Conservation (phyloP, 2,329 filamentous ascomycete genomes). For the Thelonectria rubi region DNA sequence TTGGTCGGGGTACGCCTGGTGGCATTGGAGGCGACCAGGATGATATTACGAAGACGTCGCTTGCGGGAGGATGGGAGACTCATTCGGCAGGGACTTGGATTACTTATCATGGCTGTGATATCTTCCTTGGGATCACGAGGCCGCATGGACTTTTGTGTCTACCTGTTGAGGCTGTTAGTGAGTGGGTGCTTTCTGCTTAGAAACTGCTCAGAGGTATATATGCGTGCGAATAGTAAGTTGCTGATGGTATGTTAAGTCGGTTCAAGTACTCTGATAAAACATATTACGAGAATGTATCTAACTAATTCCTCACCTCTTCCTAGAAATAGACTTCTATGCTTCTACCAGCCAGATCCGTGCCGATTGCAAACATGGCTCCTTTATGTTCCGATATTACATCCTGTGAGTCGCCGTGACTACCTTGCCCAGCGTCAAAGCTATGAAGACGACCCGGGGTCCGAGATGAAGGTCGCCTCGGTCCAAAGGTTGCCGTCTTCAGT, state of each 20-base stretch:
- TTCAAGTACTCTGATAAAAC: neutral
- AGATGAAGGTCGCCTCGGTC: conserved; percentile 94
- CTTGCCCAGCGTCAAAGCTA: conserved; percentile 27
- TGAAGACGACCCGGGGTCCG: conserved; percentile 51
- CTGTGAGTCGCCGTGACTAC: neutral
- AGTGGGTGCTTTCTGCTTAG: too few species aligned
- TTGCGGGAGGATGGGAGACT: too few species aligned
- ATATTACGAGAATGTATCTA: neutral
- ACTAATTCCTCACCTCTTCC: neutral
- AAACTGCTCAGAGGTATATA: too few species aligned
- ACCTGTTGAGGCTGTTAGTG: too few species aligned
- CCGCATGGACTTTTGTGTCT: too few species aligned
- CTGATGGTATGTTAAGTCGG: neutral
- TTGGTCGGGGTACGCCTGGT: too few species aligned
- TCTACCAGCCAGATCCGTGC: neutral
- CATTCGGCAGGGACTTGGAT: too few species aligned
- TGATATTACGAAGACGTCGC: too few species aligned
- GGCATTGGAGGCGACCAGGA: too few species aligned
- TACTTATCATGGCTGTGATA: too few species aligned
- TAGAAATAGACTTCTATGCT: neutral
- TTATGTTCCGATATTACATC: neutral
- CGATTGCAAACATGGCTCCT: neutral
- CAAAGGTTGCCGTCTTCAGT: conserved; percentile 84
- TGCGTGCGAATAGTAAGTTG: too few species aligned
- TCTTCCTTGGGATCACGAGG: too few species aligned